These are phyloP conservation scores for Calonectria crousiana DNA, from an alignment of 2,329 filamentous ascomycete species.

Conservation along the genomic window DNA sequence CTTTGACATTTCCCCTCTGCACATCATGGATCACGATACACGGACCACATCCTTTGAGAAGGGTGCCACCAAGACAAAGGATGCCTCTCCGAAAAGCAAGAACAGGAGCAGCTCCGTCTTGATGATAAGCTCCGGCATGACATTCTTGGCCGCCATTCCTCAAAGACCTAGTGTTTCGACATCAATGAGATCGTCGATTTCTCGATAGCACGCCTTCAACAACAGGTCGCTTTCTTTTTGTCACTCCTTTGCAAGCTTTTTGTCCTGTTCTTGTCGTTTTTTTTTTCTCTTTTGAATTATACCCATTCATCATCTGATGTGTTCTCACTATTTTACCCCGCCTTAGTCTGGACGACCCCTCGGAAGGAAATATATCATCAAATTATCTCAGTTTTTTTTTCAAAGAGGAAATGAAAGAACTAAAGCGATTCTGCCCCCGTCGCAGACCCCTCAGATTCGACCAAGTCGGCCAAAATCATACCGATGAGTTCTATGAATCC, in stretches of 20 bases:
- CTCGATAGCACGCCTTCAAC: slow-evolving; percentile 35
- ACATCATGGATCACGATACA: slow-evolving; percentile 39
- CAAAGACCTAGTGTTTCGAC: slow-evolving; percentile 35
- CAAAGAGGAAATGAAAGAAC: slow-evolving; percentile 28
- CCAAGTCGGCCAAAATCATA: slow-evolving; percentile 22
- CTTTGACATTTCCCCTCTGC: background rate
- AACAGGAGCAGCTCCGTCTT: slow-evolving; percentile 41
- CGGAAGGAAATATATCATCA: background rate
- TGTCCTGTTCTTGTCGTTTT: slow-evolving; percentile 5
- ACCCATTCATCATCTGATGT: slow-evolving; percentile 5
- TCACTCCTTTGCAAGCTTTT: slow-evolving; percentile 35
- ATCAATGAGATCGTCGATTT: slow-evolving; percentile 43
- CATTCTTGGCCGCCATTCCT: slow-evolving; percentile 43
- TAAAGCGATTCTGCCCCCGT: slow-evolving; percentile 28
- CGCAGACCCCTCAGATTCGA: slow-evolving; percentile 36
- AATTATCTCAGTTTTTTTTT: slow-evolving; percentile 15
- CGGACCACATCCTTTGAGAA: slow-evolving; percentile 44
- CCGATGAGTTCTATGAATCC: slow-evolving; percentile 39
- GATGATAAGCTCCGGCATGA: slow-evolving; percentile 45
- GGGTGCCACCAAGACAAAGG: slow-evolving; percentile 41
- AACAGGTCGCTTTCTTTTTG: slow-evolving; percentile 18
- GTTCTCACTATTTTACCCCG: background rate
- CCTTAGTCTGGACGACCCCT: background rate
- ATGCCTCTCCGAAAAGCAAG: slow-evolving; percentile 38
- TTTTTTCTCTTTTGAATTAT: slow-evolving; percentile 7